Conservation (phyloP, 345 rosid genomes). For the Ricinus communis region DNA sequence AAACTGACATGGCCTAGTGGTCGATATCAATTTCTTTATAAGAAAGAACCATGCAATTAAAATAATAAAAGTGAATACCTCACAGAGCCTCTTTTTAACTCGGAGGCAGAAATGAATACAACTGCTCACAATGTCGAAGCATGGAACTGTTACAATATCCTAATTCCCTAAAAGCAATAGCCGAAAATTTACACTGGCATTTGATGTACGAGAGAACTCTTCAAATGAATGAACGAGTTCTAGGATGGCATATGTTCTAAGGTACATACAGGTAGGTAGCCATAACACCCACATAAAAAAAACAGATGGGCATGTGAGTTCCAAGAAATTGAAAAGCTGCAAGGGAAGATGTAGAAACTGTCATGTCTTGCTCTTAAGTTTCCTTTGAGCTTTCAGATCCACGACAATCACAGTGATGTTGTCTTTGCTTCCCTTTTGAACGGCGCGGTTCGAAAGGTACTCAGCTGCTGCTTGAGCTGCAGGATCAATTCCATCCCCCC, state of each 20-base stretch:
- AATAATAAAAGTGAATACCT: constrained; percentile 34
- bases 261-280: constrained; percentile 27
- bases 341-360: too few relatives aligned
- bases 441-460: constrained; percentile 70
- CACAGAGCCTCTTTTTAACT: constrained; percentile 36
- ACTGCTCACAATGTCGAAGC: constrained; percentile 19
- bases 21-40: neutral
- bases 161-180: constrained; percentile 26
- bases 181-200: constrained; percentile 41
- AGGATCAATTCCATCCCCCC: constrained; percentile 59
- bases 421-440: constrained; percentile 90
- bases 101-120: constrained; percentile 49
- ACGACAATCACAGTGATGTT: constrained; percentile 77
- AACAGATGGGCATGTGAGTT: constrained; percentile 32
- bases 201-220: constrained; percentile 7
- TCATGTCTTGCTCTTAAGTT: constrained; percentile 73
- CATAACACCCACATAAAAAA: constrained; percentile 34
- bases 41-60: constrained; percentile 21
- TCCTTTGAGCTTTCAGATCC: constrained; percentile 92
- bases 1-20: too few relatives aligned
- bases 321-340: too few relatives aligned
- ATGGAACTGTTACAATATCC: constrained; percentile 23
- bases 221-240: constrained; percentile 15
- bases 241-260: constrained; percentile 23
- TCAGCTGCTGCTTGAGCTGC: constrained; percentile 97